phyloP scores from a whole-genome alignment of 2,329 filamentous ascomycete species.

The Bimuria novae-zelandiae region DNA sequence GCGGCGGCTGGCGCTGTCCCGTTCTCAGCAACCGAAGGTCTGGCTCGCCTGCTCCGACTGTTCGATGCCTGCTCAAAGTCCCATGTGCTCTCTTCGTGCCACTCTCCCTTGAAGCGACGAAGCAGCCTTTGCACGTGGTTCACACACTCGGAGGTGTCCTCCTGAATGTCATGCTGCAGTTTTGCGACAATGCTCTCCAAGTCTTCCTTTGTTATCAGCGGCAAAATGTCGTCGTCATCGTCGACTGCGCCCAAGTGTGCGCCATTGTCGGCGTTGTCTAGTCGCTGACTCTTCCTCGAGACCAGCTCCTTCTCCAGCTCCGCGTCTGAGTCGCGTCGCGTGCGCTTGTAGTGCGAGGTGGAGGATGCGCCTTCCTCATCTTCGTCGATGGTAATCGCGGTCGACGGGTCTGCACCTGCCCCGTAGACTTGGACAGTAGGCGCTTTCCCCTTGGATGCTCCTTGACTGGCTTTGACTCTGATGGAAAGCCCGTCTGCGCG shows the following conservation, averaged over 20 bases:
- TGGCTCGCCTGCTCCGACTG: neutral
- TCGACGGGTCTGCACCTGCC: conserved; percentile 14
- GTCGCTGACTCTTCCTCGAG: conserved; percentile 24
- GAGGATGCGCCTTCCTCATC: neutral
- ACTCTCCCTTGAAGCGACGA: conserved; percentile 48
- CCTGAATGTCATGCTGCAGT: conserved; percentile 29
- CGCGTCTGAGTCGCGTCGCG: conserved; percentile 21
- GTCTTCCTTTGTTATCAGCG: conserved; percentile 26
- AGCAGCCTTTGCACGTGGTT: conserved; percentile 56
- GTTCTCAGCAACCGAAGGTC: conserved; percentile 7
- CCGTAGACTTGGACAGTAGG: conserved; percentile 12
- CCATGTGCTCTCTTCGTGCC: conserved; percentile 23
- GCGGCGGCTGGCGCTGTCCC: conserved; percentile 10
- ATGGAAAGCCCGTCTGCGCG: neutral
- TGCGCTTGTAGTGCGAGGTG: conserved; percentile 9
- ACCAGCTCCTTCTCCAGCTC: conserved; percentile 25
- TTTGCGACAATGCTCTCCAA: conserved; percentile 23
- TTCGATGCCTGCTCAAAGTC: conserved; percentile 3
- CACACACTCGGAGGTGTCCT: conserved; percentile 48
- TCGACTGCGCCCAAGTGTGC: conserved; percentile 14
- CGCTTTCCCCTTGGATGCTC: neutral
- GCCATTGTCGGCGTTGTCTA: conserved; percentile 12
- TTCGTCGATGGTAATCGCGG: neutral
- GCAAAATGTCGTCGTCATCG: conserved; percentile 24
- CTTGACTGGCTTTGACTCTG: too few relatives aligned